Evolutionary conservation across 768 basidiomycete species (phyloP), one percentile per base, ranked within the genome.

Genomic region (Tremella mesenterica): DNA sequence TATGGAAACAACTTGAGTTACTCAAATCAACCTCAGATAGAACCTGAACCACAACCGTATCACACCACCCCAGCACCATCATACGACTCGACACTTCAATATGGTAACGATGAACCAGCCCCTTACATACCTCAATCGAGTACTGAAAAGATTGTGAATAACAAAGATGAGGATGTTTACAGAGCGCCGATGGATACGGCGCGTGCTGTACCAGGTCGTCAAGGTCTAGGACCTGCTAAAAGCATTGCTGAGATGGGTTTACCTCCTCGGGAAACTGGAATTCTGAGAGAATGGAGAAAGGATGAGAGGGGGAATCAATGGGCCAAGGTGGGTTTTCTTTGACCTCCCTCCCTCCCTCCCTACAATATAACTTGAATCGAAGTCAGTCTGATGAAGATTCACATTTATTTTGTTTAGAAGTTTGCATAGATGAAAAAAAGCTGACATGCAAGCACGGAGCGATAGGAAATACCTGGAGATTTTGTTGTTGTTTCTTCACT

Each of bases 251-350:
- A 59, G 34, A 50, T 58, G 30, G 67, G 67, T 0, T 64, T 64
- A 12, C 67, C 67, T 0, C 67, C 67, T 28, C 38, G 67, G 34
- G 67, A 65, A 55, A 73, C 72, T 7, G 72, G 72, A n/a, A 69
- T 71, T 34, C 50, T 73, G 48, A 33, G 72, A 20, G 68, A 69
- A 62, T 73, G 72, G 72, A 63, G 72, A 38, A 73, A 73, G 54
- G 72, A 67, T 50, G 69, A 73, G 47, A 41, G 72, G 23, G 72
- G 70, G n/a, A 65, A 63, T 45, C 68, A 71, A 34, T 73, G 70
- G 70, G 61, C 53, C 16, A 68, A 66, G 52, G 70, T 72, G 51
- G 31, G 65, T 60, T 18, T 6, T 23, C 23, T 29, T 8, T 20
- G 39, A 44, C 21, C 13, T 36, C 25, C n/a, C n/a, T n/a, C n/a